Evolutionary conservation across 371 early-diverging fungal species (phyloP).

Genomic region (Mortierella sp.): DNA sequence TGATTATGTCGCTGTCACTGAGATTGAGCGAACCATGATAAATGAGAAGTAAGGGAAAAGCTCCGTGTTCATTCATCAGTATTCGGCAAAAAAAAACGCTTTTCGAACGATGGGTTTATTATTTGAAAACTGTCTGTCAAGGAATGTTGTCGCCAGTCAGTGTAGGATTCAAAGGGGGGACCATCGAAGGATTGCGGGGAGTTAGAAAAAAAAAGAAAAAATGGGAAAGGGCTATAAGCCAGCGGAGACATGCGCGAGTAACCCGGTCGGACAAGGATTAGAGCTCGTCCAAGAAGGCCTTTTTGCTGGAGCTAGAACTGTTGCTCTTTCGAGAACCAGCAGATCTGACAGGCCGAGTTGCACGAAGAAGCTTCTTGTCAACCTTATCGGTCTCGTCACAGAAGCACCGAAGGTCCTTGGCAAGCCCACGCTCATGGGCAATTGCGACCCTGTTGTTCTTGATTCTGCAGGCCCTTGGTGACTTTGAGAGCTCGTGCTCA

Average conservation of each 20-base stretch:
- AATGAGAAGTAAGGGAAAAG: no score
- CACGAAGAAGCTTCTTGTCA: constrained; percentile 30
- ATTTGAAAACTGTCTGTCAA: no score
- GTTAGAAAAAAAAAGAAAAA: neutral
- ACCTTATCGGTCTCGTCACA: constrained; percentile 18
- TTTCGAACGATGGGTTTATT: no score
- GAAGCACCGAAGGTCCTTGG: constrained; percentile 20
- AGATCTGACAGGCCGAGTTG: neutral
- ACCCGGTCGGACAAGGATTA: neutral
- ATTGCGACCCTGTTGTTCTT: constrained; percentile 31
- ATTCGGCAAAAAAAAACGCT: no score
- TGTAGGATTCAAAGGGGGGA: no score
- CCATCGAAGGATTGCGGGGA: neutral
- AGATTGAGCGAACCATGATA: no score
- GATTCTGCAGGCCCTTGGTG: constrained; percentile 23
- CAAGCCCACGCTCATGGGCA: constrained; percentile 26
- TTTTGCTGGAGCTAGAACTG: neutral
- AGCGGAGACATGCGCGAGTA: no score
- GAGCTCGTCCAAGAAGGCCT: neutral
- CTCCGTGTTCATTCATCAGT: no score
- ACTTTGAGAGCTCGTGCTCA: constrained; percentile 41
- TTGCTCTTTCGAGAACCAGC: neutral
- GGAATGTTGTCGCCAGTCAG: no score
- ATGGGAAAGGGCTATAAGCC: neutral
- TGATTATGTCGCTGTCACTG: no score